Evolutionary conservation across 805 yeast species (phyloP).

Genomic region (Saturnispora sanitii): DNA sequence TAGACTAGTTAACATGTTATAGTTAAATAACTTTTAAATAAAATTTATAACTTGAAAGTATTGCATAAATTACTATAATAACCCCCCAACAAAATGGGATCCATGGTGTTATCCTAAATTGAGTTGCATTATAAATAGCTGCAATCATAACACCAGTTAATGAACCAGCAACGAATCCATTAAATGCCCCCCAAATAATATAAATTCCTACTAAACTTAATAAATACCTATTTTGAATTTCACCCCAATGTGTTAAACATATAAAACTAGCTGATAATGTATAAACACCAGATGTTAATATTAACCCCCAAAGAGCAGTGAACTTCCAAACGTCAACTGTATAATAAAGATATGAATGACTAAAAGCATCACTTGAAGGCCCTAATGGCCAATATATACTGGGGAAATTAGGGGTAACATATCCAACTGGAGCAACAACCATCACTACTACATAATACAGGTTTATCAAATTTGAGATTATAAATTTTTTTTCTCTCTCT

Average conservation of each 20-base stretch:
- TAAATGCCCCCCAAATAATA: conserved; percentile 43
- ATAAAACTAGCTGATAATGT: conserved; percentile 57
- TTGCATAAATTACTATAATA: conserved; percentile 55
- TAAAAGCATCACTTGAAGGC: conserved; percentile 24
- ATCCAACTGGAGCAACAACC: conserved; percentile 59
- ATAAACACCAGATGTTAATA: conserved; percentile 56
- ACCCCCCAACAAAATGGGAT: conserved; percentile 79
- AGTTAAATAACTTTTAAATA: conserved; percentile 4
- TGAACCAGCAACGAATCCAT: conserved; percentile 66
- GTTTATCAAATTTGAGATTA: too few species aligned
- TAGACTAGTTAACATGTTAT: background rate
- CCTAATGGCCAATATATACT: conserved; percentile 64
- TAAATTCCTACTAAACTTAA: conserved; percentile 39
- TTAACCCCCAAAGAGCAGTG: conserved; percentile 73
- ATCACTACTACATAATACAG: too few species aligned
- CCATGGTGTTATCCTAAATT: conserved; percentile 90
- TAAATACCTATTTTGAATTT: conserved; percentile 21
- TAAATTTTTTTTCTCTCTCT: background rate
- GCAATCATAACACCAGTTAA: conserved; percentile 66
- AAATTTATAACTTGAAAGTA: conserved; percentile 57
- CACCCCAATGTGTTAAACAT: conserved; percentile 36
- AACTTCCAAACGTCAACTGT: conserved; percentile 70
- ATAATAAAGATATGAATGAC: conserved; percentile 54
- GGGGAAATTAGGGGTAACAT: conserved; percentile 71
- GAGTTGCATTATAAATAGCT: conserved; percentile 70